Evolutionary conservation across 2,329 filamentous ascomycete species (phyloP), one percentile per base, ranked within the genome.

Genomic region (Taxawa tesnikishii): DNA sequence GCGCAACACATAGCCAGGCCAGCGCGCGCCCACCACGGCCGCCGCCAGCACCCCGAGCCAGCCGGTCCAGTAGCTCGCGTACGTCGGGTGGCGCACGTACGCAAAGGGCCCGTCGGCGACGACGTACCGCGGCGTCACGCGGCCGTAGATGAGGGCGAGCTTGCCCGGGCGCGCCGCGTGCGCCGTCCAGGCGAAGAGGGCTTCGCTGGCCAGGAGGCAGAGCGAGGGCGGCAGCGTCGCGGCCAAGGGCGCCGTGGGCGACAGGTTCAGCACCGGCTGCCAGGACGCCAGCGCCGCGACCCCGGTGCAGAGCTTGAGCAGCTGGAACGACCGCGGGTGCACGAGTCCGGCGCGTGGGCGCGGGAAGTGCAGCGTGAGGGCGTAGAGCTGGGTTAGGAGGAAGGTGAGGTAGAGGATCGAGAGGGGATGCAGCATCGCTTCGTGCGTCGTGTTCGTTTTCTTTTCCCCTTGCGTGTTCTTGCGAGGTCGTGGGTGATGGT

Each of bases 371-470:
- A 33, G 12, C 13, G 29, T 27, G 15, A 36, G 18, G 16, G 11
- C 34, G 25, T 36, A 36, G 13, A 28, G 13, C 13, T 32, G 34
- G 15, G 16, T 19, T 16, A 30, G 15, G 7, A 32, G 29, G 34
- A 32, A 36, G 3, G 18, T 6, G 14, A 32, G 23, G 19, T 36
- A 36, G 34, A 36, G 34, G 10, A 33, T 25, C n/a, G n/a, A n/a
- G n/a, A n/a, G n/a, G n/a, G n/a, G n/a, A n/a, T n/a, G n/a, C n/a
- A n/a, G n/a, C n/a, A n/a, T n/a, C n/a, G n/a, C n/a, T n/a, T n/a
- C n/a, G n/a, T n/a, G n/a, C n/a, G n/a, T n/a, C n/a, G n/a, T n/a
- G n/a, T n/a, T n/a, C n/a, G n/a, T n/a, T n/a, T n/a, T n/a, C n/a
- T n/a, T n/a, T n/a, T n/a, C n/a, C n/a, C n/a, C n/a, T n/a, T n/a